phyloP scores from a whole-genome alignment of 106 monocot species.

The Dendrobium chrysotoxum region DNA sequence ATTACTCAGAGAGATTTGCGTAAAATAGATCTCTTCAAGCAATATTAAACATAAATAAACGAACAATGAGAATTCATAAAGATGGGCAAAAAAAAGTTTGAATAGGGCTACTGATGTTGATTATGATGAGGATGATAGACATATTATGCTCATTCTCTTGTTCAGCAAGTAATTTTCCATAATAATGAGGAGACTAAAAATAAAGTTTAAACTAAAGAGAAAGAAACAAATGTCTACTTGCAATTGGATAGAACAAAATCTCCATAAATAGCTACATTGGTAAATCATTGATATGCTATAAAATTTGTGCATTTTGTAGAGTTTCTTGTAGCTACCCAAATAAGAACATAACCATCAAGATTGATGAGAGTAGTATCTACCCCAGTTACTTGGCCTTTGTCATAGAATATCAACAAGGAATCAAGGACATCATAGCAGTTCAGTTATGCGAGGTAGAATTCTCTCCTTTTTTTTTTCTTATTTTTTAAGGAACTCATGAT shows the following conservation, averaged over 20 bases:
- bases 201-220: no score
- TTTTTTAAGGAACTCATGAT: neutral
- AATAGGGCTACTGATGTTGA: no score
- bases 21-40: neutral
- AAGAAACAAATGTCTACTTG: neutral
- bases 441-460: conserved; percentile 57
- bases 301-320: conserved; percentile 14
- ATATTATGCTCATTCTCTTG: no score
- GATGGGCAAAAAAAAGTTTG: neutral
- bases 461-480: neutral
- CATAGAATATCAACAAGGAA: conserved; percentile 57
- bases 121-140: no score
- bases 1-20: neutral
- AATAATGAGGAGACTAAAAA: no score
- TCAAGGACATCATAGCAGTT: conserved; percentile 55
- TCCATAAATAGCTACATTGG: neutral
- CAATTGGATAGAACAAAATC: neutral
- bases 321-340: conserved; percentile 61
- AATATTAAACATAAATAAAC: neutral
- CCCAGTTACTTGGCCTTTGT: conserved; percentile 55
- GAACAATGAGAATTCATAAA: neutral
- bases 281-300: neutral
- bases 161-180: no score
- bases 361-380: conserved; percentile 51
- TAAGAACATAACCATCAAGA: conserved; percentile 65